Conservation (phyloP, 2,329 filamentous ascomycete species). For the Aspergillus japonicus region DNA sequence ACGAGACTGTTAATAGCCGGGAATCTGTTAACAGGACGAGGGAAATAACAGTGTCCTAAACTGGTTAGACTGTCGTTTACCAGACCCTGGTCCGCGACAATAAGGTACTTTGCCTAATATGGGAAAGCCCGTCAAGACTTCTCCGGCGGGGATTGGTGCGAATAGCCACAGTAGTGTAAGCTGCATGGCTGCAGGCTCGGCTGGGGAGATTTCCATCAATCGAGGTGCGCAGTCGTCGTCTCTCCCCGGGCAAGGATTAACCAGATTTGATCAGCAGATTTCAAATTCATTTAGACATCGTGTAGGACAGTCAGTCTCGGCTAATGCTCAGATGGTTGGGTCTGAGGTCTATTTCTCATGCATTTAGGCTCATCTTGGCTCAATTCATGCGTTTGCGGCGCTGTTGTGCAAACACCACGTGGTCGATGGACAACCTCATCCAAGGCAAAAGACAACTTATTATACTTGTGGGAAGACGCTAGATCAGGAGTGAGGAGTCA, state of each 20-base stretch:
- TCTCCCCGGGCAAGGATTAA: not conserved
- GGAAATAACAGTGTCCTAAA: not conserved
- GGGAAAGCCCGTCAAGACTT: not conserved
- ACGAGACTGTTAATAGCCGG: not conserved
- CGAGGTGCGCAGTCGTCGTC: not conserved
- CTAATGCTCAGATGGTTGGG: not conserved
- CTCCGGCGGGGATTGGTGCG: not conserved
- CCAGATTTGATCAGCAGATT: not conserved
- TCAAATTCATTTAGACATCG: not conserved
- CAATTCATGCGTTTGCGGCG: not conserved
- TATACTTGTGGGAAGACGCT: not conserved
- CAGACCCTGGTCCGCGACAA: not conserved
- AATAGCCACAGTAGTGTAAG: not conserved
- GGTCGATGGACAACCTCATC: not conserved
- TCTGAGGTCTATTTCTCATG: not conserved
- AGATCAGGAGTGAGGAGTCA: not conserved
- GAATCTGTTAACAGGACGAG: not conserved
- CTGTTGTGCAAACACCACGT: not conserved
- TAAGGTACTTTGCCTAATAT: not conserved
- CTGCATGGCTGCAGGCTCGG: conserved; percentile 1
- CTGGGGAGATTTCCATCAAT: conserved; percentile 1
- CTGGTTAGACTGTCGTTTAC: not conserved
- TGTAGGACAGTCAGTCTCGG: not conserved
- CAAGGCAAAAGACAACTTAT: not conserved
- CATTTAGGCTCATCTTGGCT: not conserved